Evolutionary conservation across 2,329 filamentous ascomycete species (phyloP), one percentile per base, ranked within the genome.

Genomic region (Verticillium isaacii): DNA sequence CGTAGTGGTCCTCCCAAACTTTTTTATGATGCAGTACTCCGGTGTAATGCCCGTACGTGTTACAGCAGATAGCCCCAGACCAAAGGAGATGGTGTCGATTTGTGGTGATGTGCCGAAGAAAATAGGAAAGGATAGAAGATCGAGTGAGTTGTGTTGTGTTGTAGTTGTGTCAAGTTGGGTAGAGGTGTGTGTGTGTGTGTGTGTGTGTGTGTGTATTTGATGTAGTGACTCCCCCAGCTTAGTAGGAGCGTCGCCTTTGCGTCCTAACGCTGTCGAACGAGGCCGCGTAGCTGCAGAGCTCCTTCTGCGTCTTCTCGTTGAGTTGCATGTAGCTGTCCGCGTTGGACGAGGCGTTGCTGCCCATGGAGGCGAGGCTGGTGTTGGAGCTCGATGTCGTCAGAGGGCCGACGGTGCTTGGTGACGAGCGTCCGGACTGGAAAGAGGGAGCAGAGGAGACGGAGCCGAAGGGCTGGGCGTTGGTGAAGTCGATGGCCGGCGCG

Each of bases 241-340:
- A 86, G 71, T 82, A 80, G 34, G 84, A 83, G 78, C 87, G 76
- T 70, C 84, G 77, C 67, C 84, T 82, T 69, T 85, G 82, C 60
- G 80, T 72, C 64, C 91, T 85, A 62, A 90, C 88, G 67, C 93
- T 90, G 75, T 97, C 93, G 73, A 97, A 97, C 2, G 90, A 92
- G 72, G 89, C 91, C 67, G 91, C 91, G 75, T 97, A 97, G 67
- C 90, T 89, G 72, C 89, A 87, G 39, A 97, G 85, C 74, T 96
- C 92, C 74, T 86, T 88, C 69, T 87, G 87, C 32, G 91, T 89
- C 75, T 90, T 89, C 66, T 91, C 88, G 3, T 92, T 93, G 66
- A 96, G 80, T 57, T 84, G 81, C 54, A 74, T 74, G n/a, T 52
- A 25, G 25, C 77, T 74, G 62, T 86, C 85, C 68, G 81, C 81